Evolutionary conservation across 2,329 filamentous ascomycete species (phyloP).

Genomic region (Pyrenophora seminiperda): DNA sequence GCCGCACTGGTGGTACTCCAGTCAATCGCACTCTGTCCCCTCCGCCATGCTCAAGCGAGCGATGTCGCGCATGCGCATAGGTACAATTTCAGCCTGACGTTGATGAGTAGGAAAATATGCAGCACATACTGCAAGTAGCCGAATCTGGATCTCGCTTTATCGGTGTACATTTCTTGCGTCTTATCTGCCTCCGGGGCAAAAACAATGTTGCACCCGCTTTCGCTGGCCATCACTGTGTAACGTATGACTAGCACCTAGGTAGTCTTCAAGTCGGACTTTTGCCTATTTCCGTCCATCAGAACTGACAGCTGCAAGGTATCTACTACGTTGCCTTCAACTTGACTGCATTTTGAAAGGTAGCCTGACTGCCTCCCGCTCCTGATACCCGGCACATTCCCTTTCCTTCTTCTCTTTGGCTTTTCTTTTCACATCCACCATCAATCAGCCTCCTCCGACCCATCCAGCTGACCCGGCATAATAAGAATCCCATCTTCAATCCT

Average conservation of each 20-base stretch:
- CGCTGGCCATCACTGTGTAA: neutral
- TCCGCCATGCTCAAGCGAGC: slow-evolving; percentile 7
- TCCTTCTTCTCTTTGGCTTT: no score
- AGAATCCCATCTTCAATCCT: neutral
- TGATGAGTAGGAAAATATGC: slow-evolving; percentile 3
- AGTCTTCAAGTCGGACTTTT: neutral
- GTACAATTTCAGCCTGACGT: slow-evolving; percentile 7
- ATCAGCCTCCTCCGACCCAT: no score
- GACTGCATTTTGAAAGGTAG: neutral
- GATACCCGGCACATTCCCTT: neutral
- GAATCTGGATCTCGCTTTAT: slow-evolving; percentile 2
- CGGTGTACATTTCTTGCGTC: slow-evolving; percentile 1
- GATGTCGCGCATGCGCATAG: slow-evolving; percentile 14
- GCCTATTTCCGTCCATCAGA: neutral
- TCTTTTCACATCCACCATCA: no score
- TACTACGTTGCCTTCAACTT: neutral
- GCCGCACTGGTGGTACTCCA: neutral
- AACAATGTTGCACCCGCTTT: neutral
- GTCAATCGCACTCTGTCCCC: neutral
- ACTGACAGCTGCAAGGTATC: neutral
- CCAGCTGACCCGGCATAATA: neutral
- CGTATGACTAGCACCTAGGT: neutral
- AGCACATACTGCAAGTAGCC: slow-evolving; percentile 3
- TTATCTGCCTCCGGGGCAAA: slow-evolving; percentile 1
- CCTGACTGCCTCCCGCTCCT: neutral